Evolutionary conservation across 352 stramenopile species (phyloP), one percentile per base, ranked within the genome.

Genomic region (Pythium rishiriense): DNA sequence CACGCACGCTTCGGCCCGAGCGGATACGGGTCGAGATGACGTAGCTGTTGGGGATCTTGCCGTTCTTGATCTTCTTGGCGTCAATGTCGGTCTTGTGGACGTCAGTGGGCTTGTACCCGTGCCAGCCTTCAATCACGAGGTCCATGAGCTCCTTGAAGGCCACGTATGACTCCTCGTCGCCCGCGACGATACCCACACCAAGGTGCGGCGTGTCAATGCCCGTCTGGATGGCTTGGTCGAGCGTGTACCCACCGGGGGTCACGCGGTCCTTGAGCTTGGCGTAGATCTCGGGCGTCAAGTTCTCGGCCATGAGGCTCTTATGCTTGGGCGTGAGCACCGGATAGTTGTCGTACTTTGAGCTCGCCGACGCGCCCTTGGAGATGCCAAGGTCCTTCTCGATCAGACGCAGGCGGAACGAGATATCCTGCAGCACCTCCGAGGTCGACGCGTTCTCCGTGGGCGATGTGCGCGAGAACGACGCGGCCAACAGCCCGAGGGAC

Each of bases 21-120:
- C 94, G 88, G 49, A 98, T 95, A 28, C 94, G 87, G 15, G 94
- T 98, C 42, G 91, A 97, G 39, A 96, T 66, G 50, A 98, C 91
- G 62, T 97, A 98, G 10, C 29, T 64, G 53, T 78, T 78, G 58
- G 85, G 76, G 35, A 91, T 78, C 55, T 84, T 83, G 29, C 77
- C 76, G 62, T 86, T 75, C 35, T 75, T 68, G 19, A 96, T 72
- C 66, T 96, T 93, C 14, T 71, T 78, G 39, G 85, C 71, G 54
- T 94, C 84, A 58, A 96, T 88, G 59, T 96, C 87, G 21, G 80
- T 90, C 51, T 87, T 72, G 73, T 96, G 87, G 56, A 78, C 82
- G 51, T 86, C 83, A 3, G 84, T 68, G 0, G 88, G 75, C 62
- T 94, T 92, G 72, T 88, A 96, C 7, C 82, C 79, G 60, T 95